Conservation (phyloP, 75 land plant species). For the Adiantum capillusveneris region DNA sequence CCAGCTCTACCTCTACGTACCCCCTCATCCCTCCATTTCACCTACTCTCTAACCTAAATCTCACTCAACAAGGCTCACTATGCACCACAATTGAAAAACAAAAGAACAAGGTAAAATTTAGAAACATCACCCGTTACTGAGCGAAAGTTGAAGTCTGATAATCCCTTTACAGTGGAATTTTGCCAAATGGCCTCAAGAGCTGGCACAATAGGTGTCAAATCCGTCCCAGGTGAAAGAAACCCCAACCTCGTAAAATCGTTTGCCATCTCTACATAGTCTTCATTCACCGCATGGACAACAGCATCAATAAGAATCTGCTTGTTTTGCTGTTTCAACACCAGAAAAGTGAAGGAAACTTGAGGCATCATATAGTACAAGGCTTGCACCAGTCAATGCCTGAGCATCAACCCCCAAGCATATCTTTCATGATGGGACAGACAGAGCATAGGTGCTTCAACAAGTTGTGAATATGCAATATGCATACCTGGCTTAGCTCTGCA, state of each 20-base stretch:
- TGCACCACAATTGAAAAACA: too few relatives aligned
- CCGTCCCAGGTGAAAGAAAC: conserved; percentile 90
- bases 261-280: conserved; percentile 97
- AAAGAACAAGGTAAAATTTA: too few relatives aligned
- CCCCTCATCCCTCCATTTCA: too few relatives aligned
- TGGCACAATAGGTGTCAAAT: conserved; percentile 90
- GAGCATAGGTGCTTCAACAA: not conserved
- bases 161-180: conserved; percentile 89
- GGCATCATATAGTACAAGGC: not conserved
- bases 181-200: conserved; percentile 99
- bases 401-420: too few relatives aligned
- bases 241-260: conserved; percentile 97
- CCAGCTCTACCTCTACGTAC: too few relatives aligned
- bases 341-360: conserved; percentile 14
- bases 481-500: conserved; percentile 94
- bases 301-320: conserved; percentile 97
- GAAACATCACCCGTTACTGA: conserved; percentile 73
- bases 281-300: conserved; percentile 99
- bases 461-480: not conserved
- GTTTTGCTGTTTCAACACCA: conserved; percentile 81
- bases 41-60: too few relatives aligned
- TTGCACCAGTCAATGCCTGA: too few relatives aligned
- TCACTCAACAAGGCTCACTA: too few relatives aligned
- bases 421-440: too few relatives aligned
- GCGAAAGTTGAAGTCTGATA: conserved; percentile 91